Conservation (phyloP, 2,329 filamentous ascomycete species). For the Cordyceps fumosorosea region DNA sequence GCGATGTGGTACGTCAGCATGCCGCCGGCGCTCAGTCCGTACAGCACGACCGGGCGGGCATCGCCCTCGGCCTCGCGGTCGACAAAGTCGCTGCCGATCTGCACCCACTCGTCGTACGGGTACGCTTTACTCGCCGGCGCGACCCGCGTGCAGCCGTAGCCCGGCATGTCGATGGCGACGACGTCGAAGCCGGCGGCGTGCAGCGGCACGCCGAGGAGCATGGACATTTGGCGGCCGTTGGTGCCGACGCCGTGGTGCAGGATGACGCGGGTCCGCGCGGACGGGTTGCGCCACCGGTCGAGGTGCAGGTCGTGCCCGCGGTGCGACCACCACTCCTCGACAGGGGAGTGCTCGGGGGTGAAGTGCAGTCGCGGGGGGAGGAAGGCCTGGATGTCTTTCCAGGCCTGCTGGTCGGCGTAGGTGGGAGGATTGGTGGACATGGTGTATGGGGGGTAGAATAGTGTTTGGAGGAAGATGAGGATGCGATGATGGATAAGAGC, state of each 20-base stretch:
- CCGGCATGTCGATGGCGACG: slow-evolving; percentile 1
- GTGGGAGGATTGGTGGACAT: background rate
- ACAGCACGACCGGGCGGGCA: background rate
- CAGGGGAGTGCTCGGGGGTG: background rate
- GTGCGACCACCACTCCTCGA: slow-evolving; percentile 1
- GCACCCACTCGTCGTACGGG: slow-evolving; percentile 5
- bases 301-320: background rate
- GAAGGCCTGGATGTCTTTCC: background rate
- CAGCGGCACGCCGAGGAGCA: background rate
- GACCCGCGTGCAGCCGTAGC: background rate
- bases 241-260: slow-evolving; percentile 7
- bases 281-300: slow-evolving; percentile 7
- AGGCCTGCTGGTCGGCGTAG: slow-evolving; percentile 2
- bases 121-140: background rate
- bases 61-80: background rate
- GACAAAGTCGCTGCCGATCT: slow-evolving; percentile 2
- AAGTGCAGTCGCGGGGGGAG: background rate
- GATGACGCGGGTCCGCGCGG: background rate
- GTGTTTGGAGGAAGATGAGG: no score
- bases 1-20: slow-evolving; percentile 1
- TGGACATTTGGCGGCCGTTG: slow-evolving; percentile 5
- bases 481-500: no score
- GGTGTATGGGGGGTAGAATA: background rate
- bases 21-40: background rate
- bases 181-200: background rate